These are phyloP conservation scores for Populus tomentosa DNA, from an alignment of 441 rosid species.

Conservation along the genomic window DNA sequence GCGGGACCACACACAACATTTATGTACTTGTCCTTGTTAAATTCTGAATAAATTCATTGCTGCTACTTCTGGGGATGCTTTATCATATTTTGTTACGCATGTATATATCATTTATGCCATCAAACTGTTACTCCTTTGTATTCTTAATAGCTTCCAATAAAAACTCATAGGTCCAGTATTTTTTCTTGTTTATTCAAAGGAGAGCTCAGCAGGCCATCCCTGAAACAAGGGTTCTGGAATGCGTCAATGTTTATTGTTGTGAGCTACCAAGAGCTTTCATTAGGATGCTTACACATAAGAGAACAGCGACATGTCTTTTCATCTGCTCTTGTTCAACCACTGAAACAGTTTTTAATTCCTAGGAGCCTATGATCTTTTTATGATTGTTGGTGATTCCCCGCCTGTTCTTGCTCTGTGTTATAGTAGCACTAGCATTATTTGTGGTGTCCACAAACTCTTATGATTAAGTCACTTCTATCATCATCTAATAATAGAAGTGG, in stretches of 20 bases:
- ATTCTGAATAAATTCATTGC: background rate
- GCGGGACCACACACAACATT: no score
- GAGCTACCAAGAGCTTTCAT: no score
- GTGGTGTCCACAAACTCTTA: background rate
- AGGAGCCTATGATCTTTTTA: background rate
- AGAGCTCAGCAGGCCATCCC: slow-evolving; percentile 11
- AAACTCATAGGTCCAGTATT: background rate
- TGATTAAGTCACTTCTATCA: background rate
- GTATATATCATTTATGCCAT: background rate
- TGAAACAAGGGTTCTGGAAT: slow-evolving; percentile 4
- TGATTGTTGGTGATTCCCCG: background rate
- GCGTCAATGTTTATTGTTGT: no score
- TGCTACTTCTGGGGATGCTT: background rate
- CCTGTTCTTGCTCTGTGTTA: background rate
- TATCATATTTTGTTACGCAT: slow-evolving; percentile 1
- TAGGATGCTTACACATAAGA: no score
- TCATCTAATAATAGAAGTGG: background rate
- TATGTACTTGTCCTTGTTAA: background rate
- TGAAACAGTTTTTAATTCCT: background rate
- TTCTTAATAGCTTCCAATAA: background rate
- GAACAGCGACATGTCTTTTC: background rate
- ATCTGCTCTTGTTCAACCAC: background rate
- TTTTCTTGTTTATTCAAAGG: background rate
- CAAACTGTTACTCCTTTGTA: background rate
- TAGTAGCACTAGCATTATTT: background rate